Percentiles rank a stretch among this genome's conserved stretches.
These are phyloP conservation scores for Chrysanthemum seticuspe DNA, from an alignment of 129 eudicot genomes.

Conservation along the genomic window DNA sequence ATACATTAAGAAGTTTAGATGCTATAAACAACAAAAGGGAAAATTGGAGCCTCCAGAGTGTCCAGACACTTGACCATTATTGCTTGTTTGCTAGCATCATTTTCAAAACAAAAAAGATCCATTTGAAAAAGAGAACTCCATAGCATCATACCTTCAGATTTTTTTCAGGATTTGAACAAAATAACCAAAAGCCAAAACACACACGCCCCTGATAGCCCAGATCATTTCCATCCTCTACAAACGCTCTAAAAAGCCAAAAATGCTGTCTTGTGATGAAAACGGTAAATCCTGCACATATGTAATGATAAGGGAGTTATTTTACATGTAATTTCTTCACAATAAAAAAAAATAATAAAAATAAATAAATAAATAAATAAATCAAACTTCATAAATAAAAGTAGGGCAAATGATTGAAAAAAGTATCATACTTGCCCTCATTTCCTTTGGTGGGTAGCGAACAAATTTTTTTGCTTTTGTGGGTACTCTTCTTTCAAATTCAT, in stretches of 20 bases:
- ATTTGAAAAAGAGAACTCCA: constrained; percentile 16
- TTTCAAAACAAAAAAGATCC: background rate
- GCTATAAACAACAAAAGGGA: constrained; percentile 14
- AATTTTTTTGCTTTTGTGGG: no score
- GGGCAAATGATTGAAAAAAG: no score
- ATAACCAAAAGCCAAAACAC: constrained; percentile 9
- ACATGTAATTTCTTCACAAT: background rate
- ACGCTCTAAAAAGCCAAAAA: constrained; percentile 51
- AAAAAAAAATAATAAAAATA: no score
- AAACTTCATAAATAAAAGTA: constrained; percentile 4
- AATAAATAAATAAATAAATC: no score
- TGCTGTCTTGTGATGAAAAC: constrained; percentile 77
- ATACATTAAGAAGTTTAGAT: constrained; percentile 14
- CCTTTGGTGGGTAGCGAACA: no score
- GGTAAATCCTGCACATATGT: constrained; percentile 53
- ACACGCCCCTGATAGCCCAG: background rate
- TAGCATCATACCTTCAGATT: constrained; percentile 10
- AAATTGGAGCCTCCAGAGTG: constrained; percentile 8
- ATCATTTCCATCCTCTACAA: constrained; percentile 25
- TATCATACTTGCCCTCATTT: no score
- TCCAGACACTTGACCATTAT: constrained; percentile 5
- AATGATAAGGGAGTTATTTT: background rate
- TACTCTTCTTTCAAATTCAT: no score
- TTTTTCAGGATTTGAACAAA: constrained; percentile 21
- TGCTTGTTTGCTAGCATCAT: constrained; percentile 4